Evolutionary conservation across 306 rosid species (phyloP), one percentile per base, ranked within the genome.

Genomic region (Prunus mongolica): DNA sequence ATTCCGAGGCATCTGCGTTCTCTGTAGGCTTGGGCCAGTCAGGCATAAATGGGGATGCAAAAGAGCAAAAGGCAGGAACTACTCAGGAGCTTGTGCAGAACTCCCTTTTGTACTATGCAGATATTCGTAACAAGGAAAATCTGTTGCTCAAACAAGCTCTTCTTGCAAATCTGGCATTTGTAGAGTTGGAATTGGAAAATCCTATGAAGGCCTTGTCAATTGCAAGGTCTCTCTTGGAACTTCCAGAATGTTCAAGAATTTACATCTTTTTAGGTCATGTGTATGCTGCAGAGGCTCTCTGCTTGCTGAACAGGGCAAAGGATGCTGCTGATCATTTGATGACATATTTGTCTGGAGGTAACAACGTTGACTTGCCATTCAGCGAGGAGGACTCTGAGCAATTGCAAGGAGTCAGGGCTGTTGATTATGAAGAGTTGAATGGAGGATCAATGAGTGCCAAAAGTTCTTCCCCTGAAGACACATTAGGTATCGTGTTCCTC

Each of bases 241-340:
- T 92, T 74, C 96, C 96, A 16, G 99, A 91, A 80, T 87, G 99
- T 82, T 89, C 91, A 62, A 91, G 90, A 85, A 83, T 96, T 80
- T 93, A 92, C 86, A 68, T 82, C 58, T 96, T 91, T 83, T 84
- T 93, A 34, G 94, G 97, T 67, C 96, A 86, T 78, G 78, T 91
- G 72, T 96, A 87, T 89, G 93, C 98, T 1, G 97, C 99, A 25
- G 99, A 96, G 91, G 96, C 99, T 55, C 98, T 92, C 49, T 93
- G 98, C 90, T 84, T 88, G 80, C 87, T 96, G 46, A 93, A 89
- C 69, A 86, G 96, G 81, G 89, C 91, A 71, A 96, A 86, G 81
- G 99, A 96, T 78, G 99, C 98, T 64, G 86, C 92, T 61, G 90
- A 88, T 62, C 91, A 83, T 86, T 82, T 96, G 79, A 84, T 87